phyloP scores from a whole-genome alignment of 176 grass and related monocot species.

The Cymbopogon citratus region DNA sequence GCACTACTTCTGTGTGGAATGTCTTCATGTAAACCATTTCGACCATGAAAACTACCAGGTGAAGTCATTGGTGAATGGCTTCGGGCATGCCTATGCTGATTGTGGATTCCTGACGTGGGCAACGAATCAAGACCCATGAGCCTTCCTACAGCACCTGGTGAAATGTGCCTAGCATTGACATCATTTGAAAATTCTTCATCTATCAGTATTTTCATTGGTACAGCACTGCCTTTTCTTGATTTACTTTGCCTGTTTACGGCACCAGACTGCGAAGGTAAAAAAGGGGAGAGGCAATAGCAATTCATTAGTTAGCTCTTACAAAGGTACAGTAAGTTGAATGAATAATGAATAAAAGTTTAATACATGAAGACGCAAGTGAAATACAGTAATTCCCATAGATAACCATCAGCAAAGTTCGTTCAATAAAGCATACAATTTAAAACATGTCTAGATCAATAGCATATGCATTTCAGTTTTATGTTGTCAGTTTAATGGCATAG shows the following conservation, averaged over 20 bases:
- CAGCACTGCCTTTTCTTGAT: constrained; percentile 38
- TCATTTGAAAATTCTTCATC: constrained; percentile 84
- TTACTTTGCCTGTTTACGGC: constrained; percentile 39
- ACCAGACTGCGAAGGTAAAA: constrained; percentile 39
- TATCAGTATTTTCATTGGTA: constrained; percentile 77
- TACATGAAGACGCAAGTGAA: background rate
- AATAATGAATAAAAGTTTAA: constrained; percentile 8
- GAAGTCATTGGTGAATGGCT: constrained; percentile 20
- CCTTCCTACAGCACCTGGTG: constrained; percentile 77
- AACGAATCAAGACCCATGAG: constrained; percentile 94
- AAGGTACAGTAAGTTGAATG: background rate
- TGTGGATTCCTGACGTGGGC: constrained; percentile 37
- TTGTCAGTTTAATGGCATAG: constrained; percentile 8
- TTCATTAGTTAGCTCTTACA: constrained; percentile 8
- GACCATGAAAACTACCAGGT: constrained; percentile 44
- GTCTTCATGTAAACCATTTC: constrained; percentile 32
- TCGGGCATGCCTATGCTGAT: constrained; percentile 33
- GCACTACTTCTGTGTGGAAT: constrained; percentile 36
- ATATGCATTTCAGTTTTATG: constrained; percentile 1
- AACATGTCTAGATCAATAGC: background rate
- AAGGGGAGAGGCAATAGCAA: background rate
- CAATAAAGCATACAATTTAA: background rate
- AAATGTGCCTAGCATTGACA: constrained; percentile 56
- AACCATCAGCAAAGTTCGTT: background rate
- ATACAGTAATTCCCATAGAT: background rate